These are phyloP conservation scores for Ilyonectria mors-panacis DNA, from an alignment of 2,329 filamentous ascomycete species.

Conservation along the genomic window DNA sequence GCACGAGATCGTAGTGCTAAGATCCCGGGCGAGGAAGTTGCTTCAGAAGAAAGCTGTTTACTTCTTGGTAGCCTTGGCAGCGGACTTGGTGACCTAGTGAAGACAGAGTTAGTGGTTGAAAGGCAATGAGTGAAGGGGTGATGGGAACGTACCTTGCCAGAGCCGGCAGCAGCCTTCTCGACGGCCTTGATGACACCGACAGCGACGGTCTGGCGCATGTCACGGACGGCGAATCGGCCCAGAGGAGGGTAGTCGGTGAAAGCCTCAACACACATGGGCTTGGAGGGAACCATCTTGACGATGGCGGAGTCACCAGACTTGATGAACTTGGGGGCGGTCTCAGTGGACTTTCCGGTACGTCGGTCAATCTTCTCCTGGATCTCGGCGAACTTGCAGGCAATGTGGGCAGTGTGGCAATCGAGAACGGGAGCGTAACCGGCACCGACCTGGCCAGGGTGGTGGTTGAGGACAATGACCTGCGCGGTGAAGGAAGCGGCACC, in stretches of 20 bases:
- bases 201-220: slow-evolving; percentile 93
- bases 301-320: slow-evolving; percentile 99
- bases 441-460: slow-evolving; percentile 99
- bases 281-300: slow-evolving; percentile 99
- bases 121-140: not conserved
- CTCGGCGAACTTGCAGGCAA: slow-evolving; percentile 99
- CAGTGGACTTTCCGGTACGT: slow-evolving; percentile 98
- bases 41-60: slow-evolving; percentile 63
- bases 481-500: slow-evolving; percentile 96
- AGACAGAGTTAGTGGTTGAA: not conserved
- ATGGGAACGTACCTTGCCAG: slow-evolving; percentile 66
- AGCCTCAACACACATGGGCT: slow-evolving; percentile 99
- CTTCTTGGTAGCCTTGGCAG: slow-evolving; percentile 83
- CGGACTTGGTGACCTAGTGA: slow-evolving; percentile 72
- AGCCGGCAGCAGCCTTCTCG: slow-evolving; percentile 71
- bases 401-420: slow-evolving; percentile 99
- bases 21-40: slow-evolving; percentile 45
- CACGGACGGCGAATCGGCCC: slow-evolving; percentile 99
- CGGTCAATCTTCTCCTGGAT: slow-evolving; percentile 99
- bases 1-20: slow-evolving; percentile 45
- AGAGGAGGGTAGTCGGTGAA: slow-evolving; percentile 99
- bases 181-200: slow-evolving; percentile 96
- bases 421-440: slow-evolving; percentile 99
- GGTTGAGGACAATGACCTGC: slow-evolving; percentile 99
- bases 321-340: slow-evolving; percentile 97